Percentiles rank a stretch among this genome's conserved stretches.
Evolutionary conservation across 2,329 filamentous ascomycete genomes (phyloP).

Genomic region (Fusarium bactridioides): DNA sequence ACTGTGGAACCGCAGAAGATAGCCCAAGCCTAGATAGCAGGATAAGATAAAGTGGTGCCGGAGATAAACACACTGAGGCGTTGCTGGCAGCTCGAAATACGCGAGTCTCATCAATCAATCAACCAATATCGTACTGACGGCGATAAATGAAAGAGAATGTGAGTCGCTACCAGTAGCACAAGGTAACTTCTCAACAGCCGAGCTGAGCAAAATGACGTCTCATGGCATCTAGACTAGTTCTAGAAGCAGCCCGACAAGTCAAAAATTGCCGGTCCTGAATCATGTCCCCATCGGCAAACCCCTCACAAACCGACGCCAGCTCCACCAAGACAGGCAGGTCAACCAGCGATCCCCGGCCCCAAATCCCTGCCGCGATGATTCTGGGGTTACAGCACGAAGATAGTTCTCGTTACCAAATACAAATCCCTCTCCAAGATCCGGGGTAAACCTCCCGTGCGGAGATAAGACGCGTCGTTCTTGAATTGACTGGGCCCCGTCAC

Average conservation of each 20-base stretch:
- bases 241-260: slow-evolving; percentile 6
- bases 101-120: neutral
- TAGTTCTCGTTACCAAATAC: slow-evolving; percentile 8
- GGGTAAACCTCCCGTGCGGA: slow-evolving; percentile 25
- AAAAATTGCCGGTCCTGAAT: slow-evolving; percentile 18
- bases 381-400: slow-evolving; percentile 15
- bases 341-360: neutral
- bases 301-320: slow-evolving; percentile 20
- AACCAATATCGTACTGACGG: neutral
- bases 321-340: slow-evolving; percentile 15
- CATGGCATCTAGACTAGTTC: neutral
- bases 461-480: slow-evolving; percentile 25
- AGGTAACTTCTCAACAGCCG: neutral
- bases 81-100: neutral
- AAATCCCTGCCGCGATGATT: slow-evolving; percentile 14
- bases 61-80: neutral
- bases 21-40: neutral
- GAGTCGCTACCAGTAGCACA: neutral
- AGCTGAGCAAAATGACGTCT: neutral
- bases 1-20: neutral
- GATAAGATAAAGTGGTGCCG: neutral
- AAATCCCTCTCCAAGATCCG: slow-evolving; percentile 14
- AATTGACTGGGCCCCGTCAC: slow-evolving; percentile 11
- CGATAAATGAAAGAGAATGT: fast-evolving
- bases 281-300: slow-evolving; percentile 24